Base-by-base conservation (phyloP, 176 grass and related monocot genomes). In the Avena atlantica region DNA sequence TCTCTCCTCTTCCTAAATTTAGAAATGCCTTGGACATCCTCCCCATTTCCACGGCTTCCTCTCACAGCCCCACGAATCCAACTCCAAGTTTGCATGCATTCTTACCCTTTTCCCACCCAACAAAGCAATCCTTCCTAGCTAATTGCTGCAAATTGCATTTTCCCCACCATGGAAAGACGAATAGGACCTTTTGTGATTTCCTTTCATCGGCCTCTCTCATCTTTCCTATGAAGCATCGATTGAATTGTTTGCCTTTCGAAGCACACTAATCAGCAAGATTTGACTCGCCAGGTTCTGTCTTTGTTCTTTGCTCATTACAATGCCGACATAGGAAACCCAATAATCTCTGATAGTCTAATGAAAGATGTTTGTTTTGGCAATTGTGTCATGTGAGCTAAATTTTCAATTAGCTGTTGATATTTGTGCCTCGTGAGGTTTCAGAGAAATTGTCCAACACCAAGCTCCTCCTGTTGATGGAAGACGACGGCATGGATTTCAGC, bases 401-500 rank as follows among this genome's bases (percentile, higher is more conserved):
- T 51, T 27, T 49, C 45, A 27, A 48, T 53, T 57, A 25, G 36
- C 27, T 9, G 15, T 27, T 81, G 83, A 89, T 75, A 23, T 31
- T 31, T 74, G 16, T 74, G 56, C 66, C 58, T 31, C 56, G 44
- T 81, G 50, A 82, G 50, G 17, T 87, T 90, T 84, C 89, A 90
- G 85, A 65, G 74, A 85, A 72, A 5, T 65, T 19, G 9, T 51
- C 57, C 6, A 31, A 74, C 21, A 31, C 45, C 5, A 31, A 89
- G 10, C 20, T 21, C 50, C 47, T 3, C 50, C 47, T 2, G 8
- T 74, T n/a, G 12, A 90, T 59, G 78, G 67, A 79, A 24, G 80
- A 87, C 85, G 89, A 77, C 25, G 74, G 67, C 74, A 91, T 91
- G 89, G 89, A 87, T 87, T 91, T 91, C 74, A 91, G 89, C 49